These are phyloP conservation scores for Daldinia sp. DNA, from an alignment of 2,329 filamentous ascomycete genomes.

Conservation along the genomic window DNA sequence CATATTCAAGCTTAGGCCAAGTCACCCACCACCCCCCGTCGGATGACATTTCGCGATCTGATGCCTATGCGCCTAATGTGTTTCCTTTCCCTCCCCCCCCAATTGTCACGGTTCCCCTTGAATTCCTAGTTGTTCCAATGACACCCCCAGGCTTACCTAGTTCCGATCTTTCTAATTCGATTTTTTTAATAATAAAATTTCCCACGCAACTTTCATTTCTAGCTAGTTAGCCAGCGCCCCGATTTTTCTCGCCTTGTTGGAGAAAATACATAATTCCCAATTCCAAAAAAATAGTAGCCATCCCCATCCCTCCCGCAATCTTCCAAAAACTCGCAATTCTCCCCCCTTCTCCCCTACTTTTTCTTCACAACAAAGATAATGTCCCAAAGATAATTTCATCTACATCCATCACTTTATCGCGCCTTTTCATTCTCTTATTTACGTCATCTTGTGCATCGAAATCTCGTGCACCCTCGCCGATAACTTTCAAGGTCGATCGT, in stretches of 20 bases:
- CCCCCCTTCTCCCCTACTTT: constrained; percentile 48
- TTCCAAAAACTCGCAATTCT: constrained; percentile 46
- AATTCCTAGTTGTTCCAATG: constrained; percentile 44
- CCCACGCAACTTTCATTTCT: constrained; percentile 55
- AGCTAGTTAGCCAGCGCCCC: constrained; percentile 55
- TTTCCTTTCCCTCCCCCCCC: constrained; percentile 24
- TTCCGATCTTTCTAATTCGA: constrained; percentile 54
- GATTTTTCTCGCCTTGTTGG: constrained; percentile 62
- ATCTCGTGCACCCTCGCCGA: constrained; percentile 45
- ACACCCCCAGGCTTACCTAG: constrained; percentile 46
- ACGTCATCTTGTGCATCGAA: constrained; percentile 46
- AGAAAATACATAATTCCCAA: constrained; percentile 56
- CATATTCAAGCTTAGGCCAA: constrained; percentile 36
- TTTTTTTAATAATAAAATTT: constrained; percentile 55
- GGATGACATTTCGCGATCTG: constrained; percentile 44
- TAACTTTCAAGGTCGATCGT: constrained; percentile 29
- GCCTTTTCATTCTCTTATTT: constrained; percentile 49
- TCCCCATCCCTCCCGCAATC: constrained; percentile 59
- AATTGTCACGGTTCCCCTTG: constrained; percentile 43
- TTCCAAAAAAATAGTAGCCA: constrained; percentile 62
- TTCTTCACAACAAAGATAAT: constrained; percentile 49
- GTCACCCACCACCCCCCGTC: constrained; percentile 33
- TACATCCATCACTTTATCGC: constrained; percentile 53
- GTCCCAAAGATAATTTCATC: constrained; percentile 52
- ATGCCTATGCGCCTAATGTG: constrained; percentile 44